Percentiles rank a stretch among this genome's conserved stretches.
Evolutionary conservation across 140 eudicot genomes (phyloP).

Genomic region (Flaveria floridana): DNA sequence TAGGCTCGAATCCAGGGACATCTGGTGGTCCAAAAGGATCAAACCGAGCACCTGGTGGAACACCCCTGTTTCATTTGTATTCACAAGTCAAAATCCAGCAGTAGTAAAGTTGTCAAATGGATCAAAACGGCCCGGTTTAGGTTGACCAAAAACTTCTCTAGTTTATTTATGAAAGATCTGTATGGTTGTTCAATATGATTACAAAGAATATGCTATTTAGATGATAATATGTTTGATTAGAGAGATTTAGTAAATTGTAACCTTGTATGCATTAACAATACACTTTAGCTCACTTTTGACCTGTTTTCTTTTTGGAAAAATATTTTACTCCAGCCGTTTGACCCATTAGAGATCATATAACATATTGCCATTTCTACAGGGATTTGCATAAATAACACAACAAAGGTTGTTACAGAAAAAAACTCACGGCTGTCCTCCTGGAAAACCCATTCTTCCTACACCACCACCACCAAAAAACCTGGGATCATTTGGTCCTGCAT

Average conservation of each 20-base stretch:
- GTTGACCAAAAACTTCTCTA: neutral
- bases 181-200: neutral
- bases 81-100: neutral
- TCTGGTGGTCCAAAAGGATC: slow-evolving; percentile 90
- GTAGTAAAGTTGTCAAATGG: neutral
- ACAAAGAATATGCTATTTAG: neutral
- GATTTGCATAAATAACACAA: neutral
- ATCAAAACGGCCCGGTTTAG: neutral
- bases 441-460: slow-evolving; percentile 54
- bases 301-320: neutral
- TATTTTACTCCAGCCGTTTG: neutral
- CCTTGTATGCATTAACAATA: neutral
- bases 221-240: too few species aligned
- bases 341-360: neutral
- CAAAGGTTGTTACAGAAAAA: neutral
- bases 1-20: slow-evolving; percentile 91
- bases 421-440: slow-evolving; percentile 69
- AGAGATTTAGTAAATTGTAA: neutral
- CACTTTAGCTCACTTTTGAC: neutral
- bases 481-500: slow-evolving; percentile 73
- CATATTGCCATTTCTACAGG: neutral
- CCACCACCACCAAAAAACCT: slow-evolving; percentile 50
- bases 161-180: neutral
- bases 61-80: slow-evolving; percentile 49
- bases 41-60: slow-evolving; percentile 94